Conservation (phyloP, 2,329 filamentous ascomycete species). For the Ophiobolus disseminans region DNA sequence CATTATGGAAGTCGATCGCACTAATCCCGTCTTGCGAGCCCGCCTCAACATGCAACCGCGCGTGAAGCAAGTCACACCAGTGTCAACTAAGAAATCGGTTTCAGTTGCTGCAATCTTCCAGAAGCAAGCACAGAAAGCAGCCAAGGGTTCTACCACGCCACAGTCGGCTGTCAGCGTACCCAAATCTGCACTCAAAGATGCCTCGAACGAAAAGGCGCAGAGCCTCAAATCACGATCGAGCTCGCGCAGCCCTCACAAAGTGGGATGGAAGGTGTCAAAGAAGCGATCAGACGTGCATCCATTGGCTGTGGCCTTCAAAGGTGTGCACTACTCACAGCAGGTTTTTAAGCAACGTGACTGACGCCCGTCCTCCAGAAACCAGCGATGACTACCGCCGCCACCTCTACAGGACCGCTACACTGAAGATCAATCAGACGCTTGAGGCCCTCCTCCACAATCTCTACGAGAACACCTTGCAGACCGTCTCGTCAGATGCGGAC, state of each 20-base stretch:
- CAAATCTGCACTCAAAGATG: background rate
- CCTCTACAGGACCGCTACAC: slow-evolving; percentile 24
- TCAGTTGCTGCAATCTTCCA: slow-evolving; percentile 39
- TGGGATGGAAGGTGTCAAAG: background rate
- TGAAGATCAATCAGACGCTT: slow-evolving; percentile 31
- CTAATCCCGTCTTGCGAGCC: background rate
- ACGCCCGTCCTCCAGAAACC: slow-evolving; percentile 28
- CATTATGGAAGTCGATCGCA: slow-evolving; percentile 7
- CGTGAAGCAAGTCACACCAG: slow-evolving; percentile 1
- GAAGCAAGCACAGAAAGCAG: slow-evolving; percentile 16
- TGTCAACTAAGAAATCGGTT: slow-evolving; percentile 16
- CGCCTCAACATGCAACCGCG: background rate
- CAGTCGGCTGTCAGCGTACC: background rate
- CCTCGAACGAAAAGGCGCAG: background rate
- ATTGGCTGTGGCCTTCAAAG: slow-evolving; percentile 37
- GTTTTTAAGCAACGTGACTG: slow-evolving; percentile 2
- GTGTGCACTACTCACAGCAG: slow-evolving; percentile 12
- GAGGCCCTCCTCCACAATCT: slow-evolving; percentile 15
- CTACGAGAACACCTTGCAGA: slow-evolving; percentile 21
- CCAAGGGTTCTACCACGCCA: slow-evolving; percentile 1
- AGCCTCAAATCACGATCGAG: slow-evolving; percentile 10
- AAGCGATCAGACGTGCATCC: slow-evolving; percentile 26
- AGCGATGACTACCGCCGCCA: slow-evolving; percentile 35
- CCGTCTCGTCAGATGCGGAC: slow-evolving; percentile 8
- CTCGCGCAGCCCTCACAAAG: slow-evolving; percentile 15